These are phyloP conservation scores for Vaccinium corymbosum DNA, from an alignment of 148 eudicot species.

Conservation along the genomic window DNA sequence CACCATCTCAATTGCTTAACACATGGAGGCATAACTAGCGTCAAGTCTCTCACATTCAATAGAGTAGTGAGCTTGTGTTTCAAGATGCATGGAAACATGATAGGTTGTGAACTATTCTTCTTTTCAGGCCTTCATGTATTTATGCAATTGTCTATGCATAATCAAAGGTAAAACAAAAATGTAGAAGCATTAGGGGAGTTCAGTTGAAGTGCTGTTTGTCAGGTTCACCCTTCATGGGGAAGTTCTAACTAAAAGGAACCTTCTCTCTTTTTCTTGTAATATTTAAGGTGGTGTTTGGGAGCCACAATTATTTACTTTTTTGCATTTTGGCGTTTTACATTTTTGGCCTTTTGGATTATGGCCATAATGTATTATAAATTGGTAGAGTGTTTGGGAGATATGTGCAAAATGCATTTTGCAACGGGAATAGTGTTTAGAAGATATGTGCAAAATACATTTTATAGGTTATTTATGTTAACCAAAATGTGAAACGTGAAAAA, in stretches of 20 bases:
- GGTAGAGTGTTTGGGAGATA: too few species aligned
- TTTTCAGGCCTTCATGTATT: neutral
- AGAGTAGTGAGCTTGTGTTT: neutral
- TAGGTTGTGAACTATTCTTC: neutral
- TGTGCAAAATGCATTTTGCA: too few species aligned
- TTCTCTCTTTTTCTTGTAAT: neutral
- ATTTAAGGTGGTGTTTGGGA: neutral
- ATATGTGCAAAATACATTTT: too few species aligned
- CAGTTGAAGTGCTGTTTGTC: neutral
- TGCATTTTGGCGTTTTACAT: too few species aligned
- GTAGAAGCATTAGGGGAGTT: constrained; percentile 14
- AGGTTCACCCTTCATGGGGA: neutral
- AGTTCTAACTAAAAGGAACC: neutral
- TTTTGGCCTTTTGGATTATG: too few species aligned
- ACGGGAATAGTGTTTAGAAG: too few species aligned
- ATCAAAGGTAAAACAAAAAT: neutral
- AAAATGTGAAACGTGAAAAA: too few species aligned
- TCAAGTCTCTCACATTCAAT: neutral
- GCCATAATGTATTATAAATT: too few species aligned
- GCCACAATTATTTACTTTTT: too few species aligned
- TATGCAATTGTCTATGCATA: neutral
- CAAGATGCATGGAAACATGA: neutral
- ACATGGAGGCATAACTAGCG: neutral
- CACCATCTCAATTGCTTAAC: neutral
- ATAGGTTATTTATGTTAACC: too few species aligned